Conservation (phyloP, 2,329 filamentous ascomycete species). For the Calonectria honghensis region DNA sequence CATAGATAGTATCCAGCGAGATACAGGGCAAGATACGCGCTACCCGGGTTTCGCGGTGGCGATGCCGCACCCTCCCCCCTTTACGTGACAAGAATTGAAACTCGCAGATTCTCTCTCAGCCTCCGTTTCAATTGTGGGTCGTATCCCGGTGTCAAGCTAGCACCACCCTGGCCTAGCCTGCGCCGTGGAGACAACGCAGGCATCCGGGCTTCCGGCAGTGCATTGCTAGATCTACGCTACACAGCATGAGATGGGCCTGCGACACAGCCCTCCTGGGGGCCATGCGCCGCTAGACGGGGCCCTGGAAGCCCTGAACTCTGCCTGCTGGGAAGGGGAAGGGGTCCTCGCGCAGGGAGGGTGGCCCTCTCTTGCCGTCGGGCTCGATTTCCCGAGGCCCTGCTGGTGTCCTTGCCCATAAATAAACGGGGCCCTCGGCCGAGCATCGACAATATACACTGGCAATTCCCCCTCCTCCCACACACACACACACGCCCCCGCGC, state of each 20-base stretch:
- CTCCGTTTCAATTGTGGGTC: conserved; percentile 37
- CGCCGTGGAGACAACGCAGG: conserved; percentile 1
- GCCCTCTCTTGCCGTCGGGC: conserved; percentile 1
- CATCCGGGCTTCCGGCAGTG: conserved; percentile 8
- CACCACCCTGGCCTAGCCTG: conserved; percentile 1
- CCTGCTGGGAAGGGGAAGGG: neutral
- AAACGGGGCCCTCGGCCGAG: conserved; percentile 10
- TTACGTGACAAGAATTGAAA: conserved; percentile 36
- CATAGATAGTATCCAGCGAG: conserved; percentile 1
- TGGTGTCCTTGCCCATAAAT: neutral
- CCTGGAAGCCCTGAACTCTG: neutral
- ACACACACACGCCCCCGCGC: conserved; percentile 11
- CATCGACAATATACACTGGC: conserved; percentile 6
- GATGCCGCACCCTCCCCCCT: conserved; percentile 22
- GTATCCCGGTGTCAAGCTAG: neutral
- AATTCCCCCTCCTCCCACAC: conserved; percentile 1
- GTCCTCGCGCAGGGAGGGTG: neutral
- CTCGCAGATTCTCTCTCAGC: conserved; percentile 18
- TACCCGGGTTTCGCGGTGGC: conserved; percentile 19
- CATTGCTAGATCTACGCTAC: neutral
- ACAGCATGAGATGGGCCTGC: conserved; percentile 1
- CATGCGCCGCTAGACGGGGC: neutral
- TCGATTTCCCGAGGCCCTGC: conserved; percentile 16
- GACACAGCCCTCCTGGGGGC: conserved; percentile 9
- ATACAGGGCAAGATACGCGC: conserved; percentile 5